These are phyloP conservation scores for Melanogaster broomeanus DNA, from an alignment of 768 basidiomycete species.

Conservation along the genomic window DNA sequence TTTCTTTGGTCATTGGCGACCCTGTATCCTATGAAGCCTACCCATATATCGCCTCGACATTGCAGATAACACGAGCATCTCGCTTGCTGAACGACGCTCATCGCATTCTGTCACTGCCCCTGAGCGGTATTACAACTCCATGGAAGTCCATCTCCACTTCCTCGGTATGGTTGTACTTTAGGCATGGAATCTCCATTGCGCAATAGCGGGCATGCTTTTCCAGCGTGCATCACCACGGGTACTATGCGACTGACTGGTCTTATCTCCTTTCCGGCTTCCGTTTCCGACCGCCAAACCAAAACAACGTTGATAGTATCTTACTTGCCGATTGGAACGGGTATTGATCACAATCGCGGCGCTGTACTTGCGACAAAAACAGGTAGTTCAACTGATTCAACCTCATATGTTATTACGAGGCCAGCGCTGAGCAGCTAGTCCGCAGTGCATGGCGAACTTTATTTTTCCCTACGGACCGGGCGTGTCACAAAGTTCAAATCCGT, in stretches of 20 bases:
- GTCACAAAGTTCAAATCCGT: constrained; percentile 27
- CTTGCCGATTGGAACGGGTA: constrained; percentile 15
- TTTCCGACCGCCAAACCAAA: constrained; percentile 11
- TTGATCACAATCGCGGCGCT: neutral
- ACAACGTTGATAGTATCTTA: constrained; percentile 17
- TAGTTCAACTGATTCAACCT: constrained; percentile 11
- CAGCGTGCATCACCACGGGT: constrained; percentile 27
- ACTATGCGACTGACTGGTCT: constrained; percentile 21
- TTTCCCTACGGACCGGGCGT: constrained; percentile 15
- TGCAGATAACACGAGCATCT: constrained; percentile 14
- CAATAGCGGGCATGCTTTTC: constrained; percentile 22
- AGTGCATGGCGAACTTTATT: constrained; percentile 6
- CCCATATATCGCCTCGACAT: constrained; percentile 29
- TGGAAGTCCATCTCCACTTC: constrained; percentile 8
- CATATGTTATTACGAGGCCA: constrained; percentile 16
- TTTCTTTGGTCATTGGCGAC: constrained; percentile 17
- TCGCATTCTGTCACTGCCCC: constrained; percentile 26
- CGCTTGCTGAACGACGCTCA: constrained; percentile 6
- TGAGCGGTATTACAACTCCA: constrained; percentile 28
- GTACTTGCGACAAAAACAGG: neutral
- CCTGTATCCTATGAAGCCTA: constrained; percentile 20
- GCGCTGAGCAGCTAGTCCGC: neutral
- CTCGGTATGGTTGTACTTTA: constrained; percentile 9
- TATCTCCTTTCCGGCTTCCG: constrained; percentile 24
- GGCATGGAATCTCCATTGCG: constrained; percentile 21